Percentiles rank a stretch among this genome's conserved stretches.
Evolutionary conservation across 805 yeast species (phyloP).

Genomic region (Wickerhamiella shivajii): DNA sequence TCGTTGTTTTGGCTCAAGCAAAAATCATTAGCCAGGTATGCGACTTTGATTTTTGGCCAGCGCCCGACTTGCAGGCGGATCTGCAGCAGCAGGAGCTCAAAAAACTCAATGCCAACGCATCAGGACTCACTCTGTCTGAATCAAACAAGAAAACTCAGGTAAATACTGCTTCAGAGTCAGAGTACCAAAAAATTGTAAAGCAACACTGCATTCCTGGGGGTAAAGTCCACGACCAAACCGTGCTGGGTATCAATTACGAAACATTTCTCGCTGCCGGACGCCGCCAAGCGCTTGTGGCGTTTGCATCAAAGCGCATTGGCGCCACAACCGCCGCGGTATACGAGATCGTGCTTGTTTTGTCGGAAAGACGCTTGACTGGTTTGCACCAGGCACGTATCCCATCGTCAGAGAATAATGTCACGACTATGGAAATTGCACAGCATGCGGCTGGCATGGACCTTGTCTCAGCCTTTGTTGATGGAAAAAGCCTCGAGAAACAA

Average conservation of each 20-base stretch:
- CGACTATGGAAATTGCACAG: constrained; percentile 13
- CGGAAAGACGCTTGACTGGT: constrained; percentile 32
- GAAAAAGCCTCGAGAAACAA: constrained; percentile 2
- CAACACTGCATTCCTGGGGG: neutral
- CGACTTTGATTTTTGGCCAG: constrained; percentile 24
- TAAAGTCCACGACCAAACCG: constrained; percentile 8
- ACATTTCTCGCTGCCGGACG: constrained; percentile 57
- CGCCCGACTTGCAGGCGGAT: constrained; percentile 15
- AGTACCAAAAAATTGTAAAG: constrained; percentile 2
- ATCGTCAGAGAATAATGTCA: constrained; percentile 14
- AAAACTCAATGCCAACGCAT: constrained; percentile 36
- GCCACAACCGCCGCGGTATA: constrained; percentile 51
- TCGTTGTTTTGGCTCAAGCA: constrained; percentile 30
- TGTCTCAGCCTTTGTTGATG: constrained; percentile 10
- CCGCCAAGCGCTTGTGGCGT: constrained; percentile 43
- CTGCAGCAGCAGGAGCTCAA: constrained; percentile 10
- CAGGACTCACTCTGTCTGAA: constrained; percentile 44
- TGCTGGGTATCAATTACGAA: constrained; percentile 48
- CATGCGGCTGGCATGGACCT: constrained; percentile 9
- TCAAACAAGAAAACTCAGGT: constrained; percentile 28
- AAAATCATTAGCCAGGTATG: constrained; percentile 39
- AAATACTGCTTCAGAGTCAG: constrained; percentile 10
- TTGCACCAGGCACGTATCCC: constrained; percentile 21
- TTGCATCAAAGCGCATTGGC: constrained; percentile 59
- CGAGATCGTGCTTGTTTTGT: constrained; percentile 35